Base-by-base conservation (phyloP, 2,329 filamentous ascomycete species). In the Huntiella moniliformis region DNA sequence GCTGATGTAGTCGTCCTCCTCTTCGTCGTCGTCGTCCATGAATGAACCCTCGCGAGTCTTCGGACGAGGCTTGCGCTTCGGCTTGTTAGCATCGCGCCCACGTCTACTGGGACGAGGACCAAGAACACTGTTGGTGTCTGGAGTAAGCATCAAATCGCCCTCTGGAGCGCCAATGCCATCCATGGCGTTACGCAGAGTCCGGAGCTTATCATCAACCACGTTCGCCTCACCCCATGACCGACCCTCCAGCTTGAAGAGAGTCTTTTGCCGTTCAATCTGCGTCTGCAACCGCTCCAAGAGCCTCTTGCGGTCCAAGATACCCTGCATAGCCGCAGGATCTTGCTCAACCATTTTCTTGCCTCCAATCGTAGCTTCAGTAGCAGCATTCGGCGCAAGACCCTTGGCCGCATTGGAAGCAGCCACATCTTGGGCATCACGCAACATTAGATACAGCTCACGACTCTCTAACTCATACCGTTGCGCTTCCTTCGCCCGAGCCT, bases 391-490 rank as follows among this genome's bases (percentile, higher is more conserved):
- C 12, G 40, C 16, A 6, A 44, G 38, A 51, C 66, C 65, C 59
- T 76, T 77, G 46, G 63, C 64, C 45, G 85, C 82, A 55, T 84
- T 83, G 3, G 88, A 86, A 17, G 86, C 87, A 39, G 88, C 88
- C 53, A 95, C 85, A 56, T 98, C 88, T 62, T 96, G 88, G 34
- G 91, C 88, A 62, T 98, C 91, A 51, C 88, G 78, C 52, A 98
- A 79, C 91, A 98, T 98, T 47, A 98, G 79, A 61, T 96, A 98
- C 16, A 98, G 66, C 62, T 98, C 91, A 64, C 91, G 74, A 2
- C 88, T 96, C 63, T 98, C 91, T 28, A 98, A 67, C 63, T 98
- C 91, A 56, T 94, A 93, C 44, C 91, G 75, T 62, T 96, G 91
- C 33, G 92, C 72, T 59, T 96, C 88, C 60, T 92, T 87, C 13